These are phyloP conservation scores for Pseudozyma thailandica DNA, from an alignment of 1,284 basidiomycete species.

Conservation along the genomic window DNA sequence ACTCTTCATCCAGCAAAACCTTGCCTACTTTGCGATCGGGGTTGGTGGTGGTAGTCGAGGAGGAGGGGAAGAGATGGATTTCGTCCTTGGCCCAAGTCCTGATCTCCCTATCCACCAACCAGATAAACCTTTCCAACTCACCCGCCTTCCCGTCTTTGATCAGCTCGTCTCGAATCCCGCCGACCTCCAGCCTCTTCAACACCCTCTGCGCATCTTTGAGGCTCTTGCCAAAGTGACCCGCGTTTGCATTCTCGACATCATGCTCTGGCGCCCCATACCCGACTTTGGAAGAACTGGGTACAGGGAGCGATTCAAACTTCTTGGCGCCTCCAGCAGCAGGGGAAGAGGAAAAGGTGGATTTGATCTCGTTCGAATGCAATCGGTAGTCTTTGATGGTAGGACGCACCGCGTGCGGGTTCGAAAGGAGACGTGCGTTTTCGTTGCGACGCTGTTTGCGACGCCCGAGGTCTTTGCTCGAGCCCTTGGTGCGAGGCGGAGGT, in stretches of 20 bases:
- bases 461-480: conserved; percentile 12
- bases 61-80: conserved; percentile 20
- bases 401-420: conserved; percentile 52
- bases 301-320: conserved; percentile 14
- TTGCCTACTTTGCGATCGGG: conserved; percentile 9
- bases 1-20: conserved; percentile 19
- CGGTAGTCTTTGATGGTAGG: conserved; percentile 51
- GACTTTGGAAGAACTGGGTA: conserved; percentile 7
- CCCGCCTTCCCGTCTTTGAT: conserved; percentile 19
- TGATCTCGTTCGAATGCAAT: conserved; percentile 46
- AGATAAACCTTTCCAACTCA: conserved; percentile 48
- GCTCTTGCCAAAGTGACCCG: conserved; percentile 55
- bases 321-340: background rate
- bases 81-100: conserved; percentile 36
- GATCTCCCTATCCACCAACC: conserved; percentile 46
- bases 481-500: background rate
- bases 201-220: conserved; percentile 54
- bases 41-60: background rate
- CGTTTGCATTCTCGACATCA: conserved; percentile 32
- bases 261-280: conserved; percentile 20
- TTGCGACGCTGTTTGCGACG: conserved; percentile 42
- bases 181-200: conserved; percentile 38
- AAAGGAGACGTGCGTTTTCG: conserved; percentile 51
- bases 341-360: conserved; percentile 41
- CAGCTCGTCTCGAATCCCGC: conserved; percentile 19